Conservation (phyloP, 2,329 filamentous ascomycete species). For the Scleromitrula shiraiana region DNA sequence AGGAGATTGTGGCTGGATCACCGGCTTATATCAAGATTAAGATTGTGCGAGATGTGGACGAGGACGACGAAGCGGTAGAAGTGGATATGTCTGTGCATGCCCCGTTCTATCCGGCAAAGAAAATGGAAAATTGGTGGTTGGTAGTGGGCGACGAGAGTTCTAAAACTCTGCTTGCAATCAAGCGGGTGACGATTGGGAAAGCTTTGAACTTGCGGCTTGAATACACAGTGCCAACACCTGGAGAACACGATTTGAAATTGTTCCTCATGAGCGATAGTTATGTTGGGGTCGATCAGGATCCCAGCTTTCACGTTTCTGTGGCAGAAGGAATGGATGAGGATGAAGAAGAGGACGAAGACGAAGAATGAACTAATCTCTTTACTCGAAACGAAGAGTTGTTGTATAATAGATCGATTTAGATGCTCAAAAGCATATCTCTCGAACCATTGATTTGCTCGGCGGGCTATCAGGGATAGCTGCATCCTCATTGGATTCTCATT, state of each 20-base stretch:
- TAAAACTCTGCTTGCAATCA: slow-evolving; percentile 84
- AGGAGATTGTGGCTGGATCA: slow-evolving; percentile 70
- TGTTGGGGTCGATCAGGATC: slow-evolving; percentile 92
- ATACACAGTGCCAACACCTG: slow-evolving; percentile 77
- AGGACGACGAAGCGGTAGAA: slow-evolving; percentile 59
- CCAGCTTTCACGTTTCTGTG: slow-evolving; percentile 74
- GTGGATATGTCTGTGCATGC: slow-evolving; percentile 82
- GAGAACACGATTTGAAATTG: slow-evolving; percentile 80
- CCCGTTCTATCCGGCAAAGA: slow-evolving; percentile 85
- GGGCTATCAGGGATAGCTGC: slow-evolving; percentile 10
- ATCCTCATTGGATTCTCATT: slow-evolving; percentile 19
- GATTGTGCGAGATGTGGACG: slow-evolving; percentile 72
- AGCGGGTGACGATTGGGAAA: slow-evolving; percentile 79
- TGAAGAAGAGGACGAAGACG: slow-evolving; percentile 47
- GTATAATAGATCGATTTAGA: slow-evolving; percentile 29
- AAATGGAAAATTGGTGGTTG: slow-evolving; percentile 98
- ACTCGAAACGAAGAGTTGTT: slow-evolving; percentile 18
- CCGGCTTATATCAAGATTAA: slow-evolving; percentile 77
- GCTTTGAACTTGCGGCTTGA: slow-evolving; percentile 75
- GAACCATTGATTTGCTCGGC: slow-evolving; percentile 12
- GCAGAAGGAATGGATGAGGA: slow-evolving; percentile 95
- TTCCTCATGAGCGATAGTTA: slow-evolving; percentile 98
- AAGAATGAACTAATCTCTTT: slow-evolving; percentile 18
- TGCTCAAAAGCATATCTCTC: slow-evolving; percentile 16
- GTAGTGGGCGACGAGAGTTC: slow-evolving; percentile 89